phyloP scores from a whole-genome alignment of 192 early-diverging fungal species.

The Entophlyctis luteolus region DNA sequence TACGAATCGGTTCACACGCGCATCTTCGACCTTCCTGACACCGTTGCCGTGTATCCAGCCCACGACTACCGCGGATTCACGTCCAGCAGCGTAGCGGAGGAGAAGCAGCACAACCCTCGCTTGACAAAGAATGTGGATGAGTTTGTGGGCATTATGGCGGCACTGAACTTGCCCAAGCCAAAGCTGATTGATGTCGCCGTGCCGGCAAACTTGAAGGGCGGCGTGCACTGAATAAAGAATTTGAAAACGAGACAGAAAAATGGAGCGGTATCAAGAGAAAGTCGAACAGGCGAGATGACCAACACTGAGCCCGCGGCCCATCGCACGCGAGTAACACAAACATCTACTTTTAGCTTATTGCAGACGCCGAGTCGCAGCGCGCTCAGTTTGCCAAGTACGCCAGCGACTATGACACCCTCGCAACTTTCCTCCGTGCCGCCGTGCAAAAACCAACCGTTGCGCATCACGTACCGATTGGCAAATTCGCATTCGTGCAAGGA shows the following conservation, averaged over 20 bases:
- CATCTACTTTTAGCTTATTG: too few relatives aligned
- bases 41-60: slow-evolving; percentile 17
- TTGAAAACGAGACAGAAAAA: neutral
- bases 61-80: slow-evolving; percentile 28
- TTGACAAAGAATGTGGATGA: slow-evolving; percentile 24
- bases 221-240: neutral
- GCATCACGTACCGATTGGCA: slow-evolving; percentile 68
- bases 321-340: too few relatives aligned
- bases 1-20: slow-evolving; percentile 26
- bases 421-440: neutral
- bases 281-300: too few relatives aligned
- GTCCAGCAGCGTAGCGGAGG: slow-evolving; percentile 14
- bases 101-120: slow-evolving; percentile 24
- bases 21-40: slow-evolving; percentile 25
- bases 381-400: neutral
- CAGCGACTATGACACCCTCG: neutral
- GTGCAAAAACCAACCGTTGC: neutral
- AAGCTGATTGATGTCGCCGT: slow-evolving; percentile 21
- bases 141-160: slow-evolving; percentile 27
- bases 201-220: slow-evolving; percentile 1
- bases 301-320: too few relatives aligned
- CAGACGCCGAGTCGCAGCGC: neutral
- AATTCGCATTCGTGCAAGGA: slow-evolving; percentile 85
- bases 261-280: too few relatives aligned
- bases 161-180: slow-evolving; percentile 22